Evolutionary conservation across 179 eudicot genomes (phyloP), one percentile per base, ranked within the genome.

Genomic region (Beta corolliflora): DNA sequence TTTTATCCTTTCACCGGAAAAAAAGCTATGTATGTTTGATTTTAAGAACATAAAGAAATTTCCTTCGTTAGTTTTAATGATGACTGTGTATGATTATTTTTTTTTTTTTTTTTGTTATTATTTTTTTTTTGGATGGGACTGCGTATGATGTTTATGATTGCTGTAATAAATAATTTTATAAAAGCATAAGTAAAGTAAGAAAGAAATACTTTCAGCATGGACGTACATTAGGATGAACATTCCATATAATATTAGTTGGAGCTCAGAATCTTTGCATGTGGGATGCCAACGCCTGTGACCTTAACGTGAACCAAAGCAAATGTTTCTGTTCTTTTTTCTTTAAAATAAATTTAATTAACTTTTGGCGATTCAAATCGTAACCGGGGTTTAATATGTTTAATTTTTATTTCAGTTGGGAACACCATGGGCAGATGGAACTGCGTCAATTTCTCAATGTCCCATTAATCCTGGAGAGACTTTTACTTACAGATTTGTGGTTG

Each of bases 341-440:
- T 36, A 1, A 36, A 14, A 58, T 18, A 15, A n/a, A 60, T 60
- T 60, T 7, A 9, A 60, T 36, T 4, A 0, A 60, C 4, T 4
- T 58, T 58, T 15, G 61, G 6, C 18, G 7, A 58, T 58, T 58
- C 16, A 56, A 56, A 56, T 14, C 18, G 61, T 56, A 56, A 58
- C 12, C 5, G 3, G 67, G 67, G 0, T 45, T 52, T n/a, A n/a
- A n/a, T 16, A 45, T 18, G 29, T 72, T 72, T 69, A 3, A 52
- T 12, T 11, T 79, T 78, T 12, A 54, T 55, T 77, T 18, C 86
- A 95, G 95, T 8, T 90, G 14, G 97, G 92, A 52, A 93, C 98
- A 29, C 98, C 98, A 73, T 95, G 98, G 98, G 98, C 98, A 16
- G 98, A 95, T 88, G 98, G 98, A 23, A 91, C 97, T 46, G 97